phyloP scores from a whole-genome alignment of 1,284 basidiomycete genomes.

The Ganoderma leucocontextum region DNA sequence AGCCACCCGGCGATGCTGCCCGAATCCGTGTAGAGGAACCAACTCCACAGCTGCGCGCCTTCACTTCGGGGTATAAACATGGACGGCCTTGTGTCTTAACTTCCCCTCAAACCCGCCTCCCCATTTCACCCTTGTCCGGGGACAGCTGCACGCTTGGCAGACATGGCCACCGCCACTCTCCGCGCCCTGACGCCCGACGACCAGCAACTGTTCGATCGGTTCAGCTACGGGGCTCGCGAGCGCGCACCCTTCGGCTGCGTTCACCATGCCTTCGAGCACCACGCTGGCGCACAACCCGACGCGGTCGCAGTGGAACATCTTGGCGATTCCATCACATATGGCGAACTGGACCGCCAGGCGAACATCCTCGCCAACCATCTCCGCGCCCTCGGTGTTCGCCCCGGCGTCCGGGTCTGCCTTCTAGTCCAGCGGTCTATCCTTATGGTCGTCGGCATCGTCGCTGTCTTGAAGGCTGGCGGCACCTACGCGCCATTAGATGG shows the following conservation, averaged over 20 bases:
- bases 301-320: constrained; percentile 61
- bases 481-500: constrained; percentile 68
- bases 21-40: constrained; percentile 5
- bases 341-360: constrained; percentile 56
- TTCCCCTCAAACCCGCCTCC: constrained; percentile 13
- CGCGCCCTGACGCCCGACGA: constrained; percentile 47
- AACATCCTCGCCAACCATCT: constrained; percentile 57
- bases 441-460: constrained; percentile 64
- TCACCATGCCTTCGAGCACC: constrained; percentile 63
- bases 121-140: constrained; percentile 15
- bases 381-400: constrained; percentile 51
- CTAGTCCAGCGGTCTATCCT: constrained; percentile 61
- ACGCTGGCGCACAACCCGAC: constrained; percentile 50
- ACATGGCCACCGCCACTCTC: constrained; percentile 26
- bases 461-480: constrained; percentile 62
- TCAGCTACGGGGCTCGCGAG: constrained; percentile 51
- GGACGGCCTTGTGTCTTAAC: neutral
- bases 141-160: constrained; percentile 14
- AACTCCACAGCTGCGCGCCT: constrained; percentile 27
- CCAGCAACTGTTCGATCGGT: constrained; percentile 53
- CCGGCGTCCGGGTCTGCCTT: constrained; percentile 59
- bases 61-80: constrained; percentile 23
- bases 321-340: constrained; percentile 55
- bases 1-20: constrained; percentile 13
- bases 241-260: constrained; percentile 55